Evolutionary conservation across 805 yeast species (phyloP).

Genomic region (Candida morakotiae): DNA sequence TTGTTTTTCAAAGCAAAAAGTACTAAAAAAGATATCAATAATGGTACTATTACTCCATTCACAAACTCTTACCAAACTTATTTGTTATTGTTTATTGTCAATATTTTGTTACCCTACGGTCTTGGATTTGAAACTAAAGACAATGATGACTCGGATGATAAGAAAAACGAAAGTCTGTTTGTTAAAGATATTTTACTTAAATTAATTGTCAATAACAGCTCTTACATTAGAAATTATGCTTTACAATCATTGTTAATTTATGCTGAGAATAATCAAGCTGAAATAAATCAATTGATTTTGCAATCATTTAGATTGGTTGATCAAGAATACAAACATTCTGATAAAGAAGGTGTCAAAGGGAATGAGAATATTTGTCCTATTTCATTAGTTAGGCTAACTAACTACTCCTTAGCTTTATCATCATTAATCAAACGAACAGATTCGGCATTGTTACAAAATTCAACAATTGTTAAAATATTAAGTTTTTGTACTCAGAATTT

Average conservation of each 20-base stretch:
- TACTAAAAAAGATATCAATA: conserved; percentile 14
- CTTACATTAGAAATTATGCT: conserved; percentile 33
- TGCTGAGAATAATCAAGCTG: conserved; percentile 26
- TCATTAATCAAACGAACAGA: conserved; percentile 34
- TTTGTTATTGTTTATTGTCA: conserved; percentile 26
- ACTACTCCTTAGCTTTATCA: conserved; percentile 33
- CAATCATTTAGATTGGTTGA: conserved; percentile 26
- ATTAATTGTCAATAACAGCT: conserved; percentile 29
- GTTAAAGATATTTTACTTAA: conserved; percentile 26
- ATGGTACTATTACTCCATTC: conserved; percentile 21
- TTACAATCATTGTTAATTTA: conserved; percentile 27
- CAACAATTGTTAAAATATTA: conserved; percentile 37
- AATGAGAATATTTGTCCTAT: conserved; percentile 18
- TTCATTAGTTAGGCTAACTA: conserved; percentile 20
- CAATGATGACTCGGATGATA: not conserved
- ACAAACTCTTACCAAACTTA: conserved; percentile 32
- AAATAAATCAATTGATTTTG: conserved; percentile 32
- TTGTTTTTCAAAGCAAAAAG: conserved; percentile 24
- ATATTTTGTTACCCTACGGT: conserved; percentile 32
- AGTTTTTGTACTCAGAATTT: conserved; percentile 44
- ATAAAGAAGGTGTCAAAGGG: conserved; percentile 5
- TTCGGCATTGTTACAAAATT: conserved; percentile 30
- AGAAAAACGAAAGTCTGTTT: conserved; percentile 18
- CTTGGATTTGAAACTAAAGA: conserved; percentile 18
- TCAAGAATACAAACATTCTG: conserved; percentile 21